phyloP scores from a whole-genome alignment of 176 grass and related monocot species.

The Dendrocalamus sinicus region DNA sequence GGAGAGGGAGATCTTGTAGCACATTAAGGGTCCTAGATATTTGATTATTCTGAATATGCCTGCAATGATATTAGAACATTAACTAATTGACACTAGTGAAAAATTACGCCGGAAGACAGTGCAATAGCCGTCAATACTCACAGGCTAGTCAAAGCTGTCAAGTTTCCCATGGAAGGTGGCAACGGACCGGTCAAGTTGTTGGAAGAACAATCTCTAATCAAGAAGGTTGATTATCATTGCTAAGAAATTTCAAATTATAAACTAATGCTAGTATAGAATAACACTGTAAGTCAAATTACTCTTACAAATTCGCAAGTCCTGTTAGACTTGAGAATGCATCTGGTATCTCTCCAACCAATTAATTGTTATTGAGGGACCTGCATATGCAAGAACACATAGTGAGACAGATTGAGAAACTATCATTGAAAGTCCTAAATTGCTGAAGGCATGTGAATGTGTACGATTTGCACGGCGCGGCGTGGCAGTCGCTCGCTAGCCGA shows the following conservation, averaged over 20 bases:
- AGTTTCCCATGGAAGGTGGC: constrained; percentile 78
- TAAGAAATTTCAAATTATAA: constrained; percentile 37
- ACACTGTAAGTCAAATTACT: not conserved
- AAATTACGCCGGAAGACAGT: constrained; percentile 18
- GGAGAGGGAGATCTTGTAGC: constrained; percentile 93
- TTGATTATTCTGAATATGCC: constrained; percentile 92
- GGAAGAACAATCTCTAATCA: constrained; percentile 77
- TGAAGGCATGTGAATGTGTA: constrained; percentile 14
- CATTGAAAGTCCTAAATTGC: constrained; percentile 9
- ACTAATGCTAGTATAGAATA: constrained; percentile 18
- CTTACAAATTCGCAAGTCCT: constrained; percentile 85
- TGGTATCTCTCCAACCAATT: constrained; percentile 78
- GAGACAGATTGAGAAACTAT: constrained; percentile 41
- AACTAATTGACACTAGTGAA: constrained; percentile 10
- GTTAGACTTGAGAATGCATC: constrained; percentile 75
- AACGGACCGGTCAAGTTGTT: constrained; percentile 86
- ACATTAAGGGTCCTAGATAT: constrained; percentile 79
- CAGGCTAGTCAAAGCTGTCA: constrained; percentile 88
- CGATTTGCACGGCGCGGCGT: not conserved
- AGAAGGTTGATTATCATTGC: not conserved
- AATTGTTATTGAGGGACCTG: constrained; percentile 84
- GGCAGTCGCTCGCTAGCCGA: not conserved
- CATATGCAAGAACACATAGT: constrained; percentile 40
- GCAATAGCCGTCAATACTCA: constrained; percentile 55
- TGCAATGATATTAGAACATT: constrained; percentile 39